phyloP scores from a whole-genome alignment of 305 asterid genomes.

The Rubia tinctorum region DNA sequence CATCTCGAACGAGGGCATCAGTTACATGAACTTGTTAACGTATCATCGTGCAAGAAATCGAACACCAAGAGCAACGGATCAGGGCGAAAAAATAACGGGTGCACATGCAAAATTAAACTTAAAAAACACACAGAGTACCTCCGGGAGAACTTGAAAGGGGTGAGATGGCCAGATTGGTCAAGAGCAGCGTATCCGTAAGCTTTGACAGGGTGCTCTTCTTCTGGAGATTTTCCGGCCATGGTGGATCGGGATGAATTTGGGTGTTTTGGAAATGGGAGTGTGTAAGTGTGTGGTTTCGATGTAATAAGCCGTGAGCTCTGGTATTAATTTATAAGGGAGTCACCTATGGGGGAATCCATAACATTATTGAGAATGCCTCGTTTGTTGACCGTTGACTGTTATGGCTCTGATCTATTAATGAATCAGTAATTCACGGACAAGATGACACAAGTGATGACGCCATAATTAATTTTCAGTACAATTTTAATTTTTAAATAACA shows the following conservation, averaged over 20 bases:
- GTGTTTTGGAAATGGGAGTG: too few relatives aligned
- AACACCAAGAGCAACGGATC: background rate
- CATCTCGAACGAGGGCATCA: background rate
- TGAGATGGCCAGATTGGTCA: conserved; percentile 28
- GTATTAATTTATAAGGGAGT: too few relatives aligned
- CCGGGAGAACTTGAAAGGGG: conserved; percentile 32
- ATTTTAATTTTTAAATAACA: too few relatives aligned
- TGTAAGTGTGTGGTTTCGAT: background rate
- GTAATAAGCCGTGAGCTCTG: background rate
- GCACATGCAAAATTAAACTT: background rate
- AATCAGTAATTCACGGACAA: background rate
- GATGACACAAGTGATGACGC: too few relatives aligned
- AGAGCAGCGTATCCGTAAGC: conserved; percentile 37
- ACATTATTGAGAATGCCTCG: background rate
- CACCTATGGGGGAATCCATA: background rate
- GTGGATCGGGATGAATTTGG: background rate
- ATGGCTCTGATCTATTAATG: too few relatives aligned
- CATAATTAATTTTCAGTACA: too few relatives aligned
- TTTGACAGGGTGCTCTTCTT: conserved; percentile 28
- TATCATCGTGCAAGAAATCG: background rate
- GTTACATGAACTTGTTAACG: background rate
- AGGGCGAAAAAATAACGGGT: background rate
- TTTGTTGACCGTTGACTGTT: background rate
- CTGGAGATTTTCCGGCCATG: conserved; percentile 21
- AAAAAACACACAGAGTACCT: conserved; percentile 11